Conservation (phyloP, 306 rosid species). For the Sechiopsis laciniata region DNA sequence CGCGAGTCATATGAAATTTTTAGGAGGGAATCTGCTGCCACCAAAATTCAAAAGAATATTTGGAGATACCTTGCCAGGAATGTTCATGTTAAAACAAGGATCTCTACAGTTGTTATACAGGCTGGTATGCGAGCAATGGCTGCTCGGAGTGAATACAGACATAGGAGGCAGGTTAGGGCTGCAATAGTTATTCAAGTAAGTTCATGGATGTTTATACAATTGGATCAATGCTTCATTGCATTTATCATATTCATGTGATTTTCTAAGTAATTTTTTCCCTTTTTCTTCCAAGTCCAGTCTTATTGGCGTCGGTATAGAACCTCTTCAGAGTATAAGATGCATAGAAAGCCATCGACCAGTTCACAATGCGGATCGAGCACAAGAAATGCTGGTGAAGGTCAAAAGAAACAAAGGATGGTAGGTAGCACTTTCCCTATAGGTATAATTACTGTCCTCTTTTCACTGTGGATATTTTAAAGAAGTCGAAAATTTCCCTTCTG, state of each 20-base stretch:
- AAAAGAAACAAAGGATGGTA: conserved; percentile 34
- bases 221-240: not conserved
- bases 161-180: conserved; percentile 36
- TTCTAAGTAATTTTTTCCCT: not conserved
- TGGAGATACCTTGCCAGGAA: conserved; percentile 55
- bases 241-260: not conserved
- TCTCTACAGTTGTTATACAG: conserved; percentile 47
- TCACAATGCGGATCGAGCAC: conserved; percentile 31
- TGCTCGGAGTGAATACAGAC: conserved; percentile 44
- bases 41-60: conserved; percentile 54
- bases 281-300: conserved; percentile 32
- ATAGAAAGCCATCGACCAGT: conserved; percentile 33
- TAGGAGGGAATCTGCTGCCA: conserved; percentile 49
- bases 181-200: conserved; percentile 53
- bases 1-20: conserved; percentile 39
- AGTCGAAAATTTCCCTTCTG: conserved; percentile 4
- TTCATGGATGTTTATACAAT: conserved; percentile 18
- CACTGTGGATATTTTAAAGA: conserved; percentile 12
- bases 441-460: conserved; percentile 10
- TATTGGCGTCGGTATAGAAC: conserved; percentile 43
- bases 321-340: conserved; percentile 39
- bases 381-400: conserved; percentile 27
- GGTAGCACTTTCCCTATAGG: conserved; percentile 24
- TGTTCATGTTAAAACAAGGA: conserved; percentile 28
- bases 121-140: conserved; percentile 50